Evolutionary conservation across 75 land plant genomes (phyloP).

Genomic region (Azolla pinnata): DNA sequence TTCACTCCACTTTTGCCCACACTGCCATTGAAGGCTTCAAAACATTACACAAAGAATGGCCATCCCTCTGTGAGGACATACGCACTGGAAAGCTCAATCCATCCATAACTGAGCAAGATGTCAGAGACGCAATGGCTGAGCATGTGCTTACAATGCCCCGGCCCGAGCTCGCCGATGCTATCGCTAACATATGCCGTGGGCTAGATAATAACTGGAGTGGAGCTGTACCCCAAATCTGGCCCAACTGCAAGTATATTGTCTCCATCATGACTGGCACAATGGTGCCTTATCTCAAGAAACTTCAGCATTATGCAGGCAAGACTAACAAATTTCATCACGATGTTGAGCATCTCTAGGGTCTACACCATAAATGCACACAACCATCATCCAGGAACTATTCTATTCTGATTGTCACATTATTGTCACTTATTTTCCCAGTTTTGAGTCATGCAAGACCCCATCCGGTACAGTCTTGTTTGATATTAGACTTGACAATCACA

Average conservation of each 20-base stretch:
- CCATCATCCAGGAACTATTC: no score
- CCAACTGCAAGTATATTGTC: slow-evolving; percentile 45
- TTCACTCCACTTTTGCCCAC: slow-evolving; percentile 50
- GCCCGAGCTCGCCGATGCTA: slow-evolving; percentile 23
- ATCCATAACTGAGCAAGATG: slow-evolving; percentile 15
- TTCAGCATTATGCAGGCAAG: slow-evolving; percentile 45
- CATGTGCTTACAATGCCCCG: slow-evolving; percentile 15
- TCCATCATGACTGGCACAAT: slow-evolving; percentile 60
- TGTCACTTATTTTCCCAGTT: no score
- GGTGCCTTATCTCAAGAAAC: slow-evolving; percentile 37
- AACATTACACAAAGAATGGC: slow-evolving; percentile 41
- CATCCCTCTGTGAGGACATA: slow-evolving; percentile 34
- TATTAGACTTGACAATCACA: no score
- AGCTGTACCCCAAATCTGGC: slow-evolving; percentile 45
- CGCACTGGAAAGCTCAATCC: slow-evolving; percentile 30
- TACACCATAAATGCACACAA: no score
- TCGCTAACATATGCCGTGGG: slow-evolving; percentile 21
- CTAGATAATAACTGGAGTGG: slow-evolving; percentile 28
- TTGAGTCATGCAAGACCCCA: no score
- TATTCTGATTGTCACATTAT: no score
- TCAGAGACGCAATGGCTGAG: slow-evolving; percentile 28
- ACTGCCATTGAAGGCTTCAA: slow-evolving; percentile 44
- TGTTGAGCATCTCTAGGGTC: no score
- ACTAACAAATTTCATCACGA: no score
- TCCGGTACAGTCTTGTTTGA: no score